Evolutionary conservation across 148 eudicot species (phyloP).

Genomic region (Nepenthes gracilis): DNA sequence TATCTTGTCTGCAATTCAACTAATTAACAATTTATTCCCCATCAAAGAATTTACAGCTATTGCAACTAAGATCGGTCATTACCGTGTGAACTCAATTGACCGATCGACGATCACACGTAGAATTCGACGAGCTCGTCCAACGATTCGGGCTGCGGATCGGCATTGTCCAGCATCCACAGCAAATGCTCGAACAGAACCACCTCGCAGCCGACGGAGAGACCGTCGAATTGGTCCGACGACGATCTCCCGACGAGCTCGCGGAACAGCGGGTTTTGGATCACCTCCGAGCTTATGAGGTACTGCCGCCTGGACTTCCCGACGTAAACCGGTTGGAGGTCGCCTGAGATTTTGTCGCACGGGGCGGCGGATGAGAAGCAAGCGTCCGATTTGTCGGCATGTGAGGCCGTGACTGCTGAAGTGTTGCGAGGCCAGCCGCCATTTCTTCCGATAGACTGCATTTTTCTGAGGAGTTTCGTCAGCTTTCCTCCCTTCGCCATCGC

Average conservation of each 20-base stretch:
- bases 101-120: neutral
- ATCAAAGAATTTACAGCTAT: no score
- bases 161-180: slow-evolving; percentile 9
- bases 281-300: slow-evolving; percentile 8
- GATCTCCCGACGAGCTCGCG: slow-evolving; percentile 17
- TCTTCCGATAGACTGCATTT: slow-evolving; percentile 28
- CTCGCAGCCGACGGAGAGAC: slow-evolving; percentile 8
- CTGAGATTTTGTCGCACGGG: neutral
- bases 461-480: slow-evolving; percentile 22
- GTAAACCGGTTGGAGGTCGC: slow-evolving; percentile 10
- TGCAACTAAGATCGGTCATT: no score
- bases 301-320: slow-evolving; percentile 9
- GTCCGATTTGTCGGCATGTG: no score
- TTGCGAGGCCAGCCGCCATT: neutral
- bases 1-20: no score
- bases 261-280: slow-evolving; percentile 12
- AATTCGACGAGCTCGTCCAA: slow-evolving; percentile 10
- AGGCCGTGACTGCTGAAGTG: slow-evolving; percentile 1
- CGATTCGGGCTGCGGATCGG: slow-evolving; percentile 10
- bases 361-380: neutral
- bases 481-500: slow-evolving; percentile 30
- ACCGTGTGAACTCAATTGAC: no score
- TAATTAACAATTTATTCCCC: no score
- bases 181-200: slow-evolving; percentile 18
- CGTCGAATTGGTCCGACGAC: no score